Evolutionary conservation across 106 monocot species (phyloP), one percentile per base, ranked within the genome.

Genomic region (Dioscorea zingiberensis): DNA sequence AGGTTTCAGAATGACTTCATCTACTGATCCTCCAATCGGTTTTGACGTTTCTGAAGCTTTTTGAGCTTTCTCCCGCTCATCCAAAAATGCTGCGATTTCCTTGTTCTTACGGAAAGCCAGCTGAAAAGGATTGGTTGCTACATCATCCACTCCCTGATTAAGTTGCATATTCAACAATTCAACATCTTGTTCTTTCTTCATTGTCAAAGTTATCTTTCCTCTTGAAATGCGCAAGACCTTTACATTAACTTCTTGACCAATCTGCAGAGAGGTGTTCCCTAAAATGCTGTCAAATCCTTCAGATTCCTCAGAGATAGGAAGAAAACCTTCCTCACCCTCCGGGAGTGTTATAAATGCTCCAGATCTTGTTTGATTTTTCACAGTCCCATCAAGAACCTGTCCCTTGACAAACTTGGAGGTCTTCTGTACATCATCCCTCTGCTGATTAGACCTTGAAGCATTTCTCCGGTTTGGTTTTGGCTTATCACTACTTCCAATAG

Each of bases 281-380:
- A 77, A 18, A 64, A 85, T 60, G 58, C 74, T 77, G 51, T 69
- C 85, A 73, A 80, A 80, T 24, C 78, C 87, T 73, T 80, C 83
- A 69, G 90, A 78, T 78, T 90, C 87, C 68, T 91, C 95, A 48
- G 85, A 70, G 1, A 77, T 64, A 16, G 95, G 95, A 28, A 97
- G 85, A 84, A 91, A 97, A 17, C 95, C 95, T 85, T 87, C 88
- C 47, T 82, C 91, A 47, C 88, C 95, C 29, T 91, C 91, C 48
- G 91, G 85, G 57, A 97, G 83, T 21, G 77, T 67, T 1, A 97
- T 57, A 66, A 83, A 83, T 49, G 91, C 74, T 38, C 95, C 91
- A 44, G 91, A 72, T 49, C 91, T 75, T 7, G 76, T 84, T 38
- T 72, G 47, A 68, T 88, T 88, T 63, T 91, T 95, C 46, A 95